Percentiles rank a stretch among this genome's conserved stretches.
phyloP scores from a whole-genome alignment of 192 early-diverging fungal species.

The Spizellomyces punctatus region DNA sequence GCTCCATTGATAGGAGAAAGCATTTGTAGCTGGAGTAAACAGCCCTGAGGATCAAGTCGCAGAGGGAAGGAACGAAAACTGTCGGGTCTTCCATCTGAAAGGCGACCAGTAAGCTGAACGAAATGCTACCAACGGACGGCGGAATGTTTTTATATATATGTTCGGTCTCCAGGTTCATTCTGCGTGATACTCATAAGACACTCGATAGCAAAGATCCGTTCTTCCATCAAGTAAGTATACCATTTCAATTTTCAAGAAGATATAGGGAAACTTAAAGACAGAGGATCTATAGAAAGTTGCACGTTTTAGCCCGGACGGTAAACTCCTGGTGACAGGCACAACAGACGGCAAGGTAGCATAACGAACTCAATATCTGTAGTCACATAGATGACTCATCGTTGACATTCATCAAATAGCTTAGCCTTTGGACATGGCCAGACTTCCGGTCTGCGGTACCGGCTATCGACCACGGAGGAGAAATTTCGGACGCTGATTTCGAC shows the following conservation, averaged over 20 bases:
- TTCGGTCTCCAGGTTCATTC: conserved; percentile 37
- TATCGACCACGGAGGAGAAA: conserved; percentile 60
- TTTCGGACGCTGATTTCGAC: conserved; percentile 72
- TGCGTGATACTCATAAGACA: conserved; percentile 43
- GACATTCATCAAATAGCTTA: conserved; percentile 27
- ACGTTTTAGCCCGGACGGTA: conserved; percentile 70
- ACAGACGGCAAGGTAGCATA: conserved; percentile 67
- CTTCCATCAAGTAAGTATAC: conserved; percentile 57
- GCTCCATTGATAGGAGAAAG: conserved; percentile 47
- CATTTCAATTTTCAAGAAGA: background rate
- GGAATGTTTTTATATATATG: background rate
- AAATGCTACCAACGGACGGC: background rate
- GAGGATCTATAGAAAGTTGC: conserved; percentile 35
- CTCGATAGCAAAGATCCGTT: conserved; percentile 53
- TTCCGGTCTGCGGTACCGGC: conserved; percentile 49
- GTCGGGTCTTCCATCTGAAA: conserved; percentile 70
- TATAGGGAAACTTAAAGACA: background rate
- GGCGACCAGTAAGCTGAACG: conserved; percentile 44
- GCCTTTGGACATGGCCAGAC: conserved; percentile 66
- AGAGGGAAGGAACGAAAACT: conserved; percentile 76
- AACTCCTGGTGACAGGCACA: conserved; percentile 63
- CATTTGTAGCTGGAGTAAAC: conserved; percentile 76
- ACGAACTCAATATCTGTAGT: background rate
- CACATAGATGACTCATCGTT: background rate
- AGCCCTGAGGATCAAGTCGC: conserved; percentile 58